Base-by-base conservation (phyloP, 179 eudicot species). In the Beta lomatogona region DNA sequence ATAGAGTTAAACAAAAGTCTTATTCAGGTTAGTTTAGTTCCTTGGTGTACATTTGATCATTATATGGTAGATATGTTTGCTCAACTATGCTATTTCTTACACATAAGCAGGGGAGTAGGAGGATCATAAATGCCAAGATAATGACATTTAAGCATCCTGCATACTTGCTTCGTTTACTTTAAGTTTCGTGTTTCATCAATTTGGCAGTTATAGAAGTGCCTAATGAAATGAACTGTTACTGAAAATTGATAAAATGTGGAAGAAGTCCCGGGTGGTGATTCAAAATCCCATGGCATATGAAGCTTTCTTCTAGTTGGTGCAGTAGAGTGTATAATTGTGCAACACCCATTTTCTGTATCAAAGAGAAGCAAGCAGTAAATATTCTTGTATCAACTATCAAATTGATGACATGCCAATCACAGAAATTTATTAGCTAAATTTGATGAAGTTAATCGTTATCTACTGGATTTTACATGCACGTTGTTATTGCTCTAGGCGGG, bases 1-100 rank as follows among this genome's bases (percentile, higher is more conserved):
- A 88, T 94, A 81, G 97, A 93, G 84, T 77, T 94, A 84, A 90
- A 89, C 82, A 91, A 88, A 84, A 94, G 97, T 80, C 91, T 95
- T 50, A 89, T 93, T 82, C 94, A 90, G 97, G 98, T 93, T n/a
- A 63, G 86, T 83, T 71, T 79, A 44, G 52, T 76, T 79, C 73
- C 25, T 64, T 44, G 10, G n/a, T 58, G 10, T 14, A 19, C 69
- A 73, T 28, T 16, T 57, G 45, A 48, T 54, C 31, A 18, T 68
- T 21, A 36, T 18, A 54, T 12, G 64, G 45, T 64, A 53, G 52
- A 65, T 64, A 15, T 65, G 50, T 36, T 68, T 46, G 68, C 66
- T 77, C 31, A 72, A 65, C 57, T 31, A 9, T 31, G 36, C 41
- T 28, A 8, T 48, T 6, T 4, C 3, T 48, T 10, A 25, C 9